Conservation (phyloP, 2,329 filamentous ascomycete genomes). For the Ciborinia camelliae region DNA sequence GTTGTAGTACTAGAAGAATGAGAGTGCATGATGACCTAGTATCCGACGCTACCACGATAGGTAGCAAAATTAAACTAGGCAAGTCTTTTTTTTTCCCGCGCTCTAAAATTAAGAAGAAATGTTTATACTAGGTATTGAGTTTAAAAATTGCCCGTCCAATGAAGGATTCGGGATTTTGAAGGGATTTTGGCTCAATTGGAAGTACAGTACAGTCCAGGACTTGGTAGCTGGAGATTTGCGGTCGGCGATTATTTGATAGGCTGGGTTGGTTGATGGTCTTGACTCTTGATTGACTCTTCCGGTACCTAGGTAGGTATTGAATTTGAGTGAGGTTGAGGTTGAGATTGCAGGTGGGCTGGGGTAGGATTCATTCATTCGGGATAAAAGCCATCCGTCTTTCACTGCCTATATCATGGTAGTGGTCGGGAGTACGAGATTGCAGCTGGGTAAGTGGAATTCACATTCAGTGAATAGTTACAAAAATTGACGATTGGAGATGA, state of each 20-base stretch:
- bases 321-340: too few species aligned
- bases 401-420: neutral
- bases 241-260: neutral
- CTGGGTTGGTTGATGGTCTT: too few species aligned
- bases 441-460: slow-evolving; percentile 1
- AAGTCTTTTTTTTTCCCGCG: neutral
- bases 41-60: neutral
- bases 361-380: too few species aligned
- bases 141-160: neutral
- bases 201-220: too few species aligned
- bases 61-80: too few species aligned
- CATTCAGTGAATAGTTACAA: neutral
- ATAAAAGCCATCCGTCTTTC: neutral
- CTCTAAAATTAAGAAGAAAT: neutral
- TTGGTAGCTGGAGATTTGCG: too few species aligned
- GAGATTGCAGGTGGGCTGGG: too few species aligned
- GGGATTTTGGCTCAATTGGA: neutral
- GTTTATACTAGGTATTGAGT: neutral
- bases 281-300: too few species aligned
- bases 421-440: neutral
- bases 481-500: slow-evolving; percentile 27
- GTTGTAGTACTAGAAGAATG: slow-evolving; percentile 31
- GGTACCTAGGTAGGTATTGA: too few species aligned
- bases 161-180: neutral
- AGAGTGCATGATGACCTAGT: slow-evolving; percentile 32